Evolutionary conservation across 148 eudicot genomes (phyloP).

Genomic region (Rhododendron molle): DNA sequence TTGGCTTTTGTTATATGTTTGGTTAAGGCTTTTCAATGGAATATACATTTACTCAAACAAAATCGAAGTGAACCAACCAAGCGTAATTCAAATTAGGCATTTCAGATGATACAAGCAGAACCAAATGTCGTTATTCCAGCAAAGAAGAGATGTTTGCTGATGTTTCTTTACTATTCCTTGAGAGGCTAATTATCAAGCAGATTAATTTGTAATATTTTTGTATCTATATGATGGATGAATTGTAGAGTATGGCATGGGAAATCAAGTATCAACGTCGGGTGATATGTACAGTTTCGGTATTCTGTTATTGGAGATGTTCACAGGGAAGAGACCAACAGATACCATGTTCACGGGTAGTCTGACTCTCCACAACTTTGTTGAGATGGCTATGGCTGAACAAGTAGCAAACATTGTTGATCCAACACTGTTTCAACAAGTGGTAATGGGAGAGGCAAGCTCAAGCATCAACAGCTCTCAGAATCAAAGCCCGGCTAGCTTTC

Average conservation of each 20-base stretch:
- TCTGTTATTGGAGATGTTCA: not conserved
- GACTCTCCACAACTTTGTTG: not conserved
- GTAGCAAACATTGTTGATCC: not conserved
- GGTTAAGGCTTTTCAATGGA: too few species aligned
- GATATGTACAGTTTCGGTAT: not conserved
- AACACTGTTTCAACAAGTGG: not conserved
- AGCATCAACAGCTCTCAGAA: not conserved
- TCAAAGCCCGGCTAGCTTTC: not conserved
- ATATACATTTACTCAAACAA: too few species aligned
- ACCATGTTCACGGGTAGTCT: not conserved
- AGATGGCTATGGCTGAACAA: not conserved
- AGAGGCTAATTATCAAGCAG: too few species aligned
- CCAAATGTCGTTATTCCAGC: too few species aligned
- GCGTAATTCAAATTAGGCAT: too few species aligned
- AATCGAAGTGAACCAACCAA: too few species aligned
- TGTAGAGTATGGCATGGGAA: constrained; percentile 1
- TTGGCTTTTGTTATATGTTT: too few species aligned
- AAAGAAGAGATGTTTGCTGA: too few species aligned
- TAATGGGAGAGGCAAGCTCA: not conserved
- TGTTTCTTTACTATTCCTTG: too few species aligned
- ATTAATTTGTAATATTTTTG: too few species aligned
- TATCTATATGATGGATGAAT: not conserved
- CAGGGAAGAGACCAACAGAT: not conserved
- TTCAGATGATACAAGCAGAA: too few species aligned
- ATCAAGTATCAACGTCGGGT: not conserved